phyloP scores from a whole-genome alignment of 306 rosid genomes.

The Arachis hypogaea region DNA sequence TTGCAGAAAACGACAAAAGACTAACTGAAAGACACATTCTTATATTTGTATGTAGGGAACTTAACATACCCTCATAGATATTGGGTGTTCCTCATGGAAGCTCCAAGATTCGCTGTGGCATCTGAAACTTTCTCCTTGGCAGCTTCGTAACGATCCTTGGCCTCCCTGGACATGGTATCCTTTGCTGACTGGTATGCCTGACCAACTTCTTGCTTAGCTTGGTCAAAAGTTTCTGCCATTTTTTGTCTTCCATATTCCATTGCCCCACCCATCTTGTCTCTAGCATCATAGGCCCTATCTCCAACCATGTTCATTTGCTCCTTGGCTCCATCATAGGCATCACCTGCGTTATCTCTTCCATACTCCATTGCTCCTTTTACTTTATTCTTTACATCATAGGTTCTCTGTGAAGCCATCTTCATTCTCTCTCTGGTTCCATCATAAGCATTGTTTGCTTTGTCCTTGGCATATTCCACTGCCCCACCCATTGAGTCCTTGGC shows the following conservation, averaged over 20 bases:
- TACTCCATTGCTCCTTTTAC: slow-evolving; percentile 18
- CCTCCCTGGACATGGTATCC: slow-evolving; percentile 41
- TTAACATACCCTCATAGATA: slow-evolving; percentile 41
- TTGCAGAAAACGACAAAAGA: neutral
- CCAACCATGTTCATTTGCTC: slow-evolving; percentile 22
- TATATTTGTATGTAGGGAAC: neutral
- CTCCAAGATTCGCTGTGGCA: slow-evolving; percentile 62
- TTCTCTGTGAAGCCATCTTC: slow-evolving; percentile 20
- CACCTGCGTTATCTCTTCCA: slow-evolving; percentile 28
- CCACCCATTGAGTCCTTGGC: slow-evolving; percentile 11
- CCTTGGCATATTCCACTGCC: slow-evolving; percentile 19
- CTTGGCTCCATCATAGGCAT: slow-evolving; percentile 29
- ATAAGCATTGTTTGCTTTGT: slow-evolving; percentile 33
- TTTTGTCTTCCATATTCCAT: slow-evolving; percentile 34
- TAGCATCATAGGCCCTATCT: slow-evolving; percentile 32
- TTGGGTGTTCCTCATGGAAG: slow-evolving; percentile 47
- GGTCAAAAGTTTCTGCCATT: slow-evolving; percentile 45
- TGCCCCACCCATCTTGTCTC: slow-evolving; percentile 19
- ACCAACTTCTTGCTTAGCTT: slow-evolving; percentile 37
- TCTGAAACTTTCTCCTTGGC: slow-evolving; percentile 69
- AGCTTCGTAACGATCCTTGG: slow-evolving; percentile 51
- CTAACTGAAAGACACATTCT: slow-evolving; percentile 24
- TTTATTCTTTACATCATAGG: slow-evolving; percentile 25
- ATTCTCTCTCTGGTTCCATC: slow-evolving; percentile 26
- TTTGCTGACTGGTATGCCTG: slow-evolving; percentile 37